Base-by-base conservation (phyloP, 2,329 filamentous ascomycete species). In the Penicillium rolfsii region DNA sequence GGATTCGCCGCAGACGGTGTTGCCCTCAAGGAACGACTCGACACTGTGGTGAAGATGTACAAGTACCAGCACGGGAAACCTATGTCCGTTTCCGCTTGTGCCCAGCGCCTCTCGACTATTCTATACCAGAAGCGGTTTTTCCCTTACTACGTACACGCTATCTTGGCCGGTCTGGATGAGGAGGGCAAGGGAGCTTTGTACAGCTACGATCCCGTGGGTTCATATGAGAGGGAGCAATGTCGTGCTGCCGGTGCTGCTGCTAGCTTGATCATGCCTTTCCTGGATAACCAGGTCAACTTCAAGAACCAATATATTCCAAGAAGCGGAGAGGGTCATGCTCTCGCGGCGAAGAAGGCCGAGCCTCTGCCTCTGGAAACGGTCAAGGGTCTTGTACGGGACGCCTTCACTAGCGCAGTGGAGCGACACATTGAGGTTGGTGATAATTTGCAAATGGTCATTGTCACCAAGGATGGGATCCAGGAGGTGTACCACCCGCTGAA, bases 281-380 rank as follows among this genome's bases (percentile, higher is more conserved):
- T 99, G 74, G 95, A 99, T 79, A 99, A 99, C 79, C 96, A 99
- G 81, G 95, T 99, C 83, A 98, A 98, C 82, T 94, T 94, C 84
- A 99, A 97, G 86, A 99, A 99, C 78, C 94, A 97, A 83, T 96
- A 97, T 76, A 84, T 95, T 58, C 93, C 94, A 11, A 91, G 89
- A 50, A 94, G 91, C 71, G 93, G 92, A 59, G 85, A 86, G 62
- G 94, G 94, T 46, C 91, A 97, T 78, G 89, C 88, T 57, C 81
- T 97, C 71, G 85, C 89, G 69, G 84, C 85, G 62, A 77, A 76
- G 63, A 75, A 75, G 63, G 76, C 83, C 28, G 83, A 88, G 72
- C 90, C 91, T 55, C 81, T 98, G 73, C 83, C 88, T 30, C 84
- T 87, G 73, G 80, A 85, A 57, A 87, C 90, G 62, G 94, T 96